Base-by-base conservation (phyloP, 2,329 filamentous ascomycete genomes). In the Alternaria burnsii region DNA sequence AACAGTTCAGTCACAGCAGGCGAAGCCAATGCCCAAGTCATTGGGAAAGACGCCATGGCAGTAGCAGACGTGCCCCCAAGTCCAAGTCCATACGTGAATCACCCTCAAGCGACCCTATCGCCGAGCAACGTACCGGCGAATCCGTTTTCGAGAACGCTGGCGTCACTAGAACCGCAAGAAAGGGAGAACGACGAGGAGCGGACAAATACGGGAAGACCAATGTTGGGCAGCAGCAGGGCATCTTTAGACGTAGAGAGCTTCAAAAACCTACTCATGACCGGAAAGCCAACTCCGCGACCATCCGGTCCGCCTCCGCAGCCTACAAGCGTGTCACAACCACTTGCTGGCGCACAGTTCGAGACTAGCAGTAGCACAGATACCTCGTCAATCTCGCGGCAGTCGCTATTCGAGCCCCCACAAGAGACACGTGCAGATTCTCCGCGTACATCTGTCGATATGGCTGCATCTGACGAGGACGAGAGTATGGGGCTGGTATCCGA, bases 171-270 rank as follows among this genome's bases (percentile, higher is more conserved):
- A 61, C 66, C 69, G 47, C 69, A 69, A 47, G 61, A 71, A 52
- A 68, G 63, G 51, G 65, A 60, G 57, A 62, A 65, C 61, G 66
- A 55, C 47, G 69, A 71, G 38, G 72, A 74, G 60, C 75, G 71
- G 71, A 64, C 67, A 24, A 36, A 61, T 48, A 44, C 72, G 67
- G 69, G 74, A 62, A 70, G 69, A 57, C 50, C 61, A 53, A 46
- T 62, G n/a, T 42, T 57, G 62, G 63, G 69, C 66, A 69, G 65
- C 58, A 64, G 68, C 48, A 79, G 75, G 72, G 76, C 75, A 38
- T 84, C 87, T 0, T 78, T 94, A 64, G 91, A 95, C 72, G 92
- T 94, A 1, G 88, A 92, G 72, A 88, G 91, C 8, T 95, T 95
- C 79, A 89, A 89, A 72, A 85, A 89, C 60, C 79, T 95, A 62